Conservation (phyloP, 176 grass and related monocot species). For the Oryza meyeriana region DNA sequence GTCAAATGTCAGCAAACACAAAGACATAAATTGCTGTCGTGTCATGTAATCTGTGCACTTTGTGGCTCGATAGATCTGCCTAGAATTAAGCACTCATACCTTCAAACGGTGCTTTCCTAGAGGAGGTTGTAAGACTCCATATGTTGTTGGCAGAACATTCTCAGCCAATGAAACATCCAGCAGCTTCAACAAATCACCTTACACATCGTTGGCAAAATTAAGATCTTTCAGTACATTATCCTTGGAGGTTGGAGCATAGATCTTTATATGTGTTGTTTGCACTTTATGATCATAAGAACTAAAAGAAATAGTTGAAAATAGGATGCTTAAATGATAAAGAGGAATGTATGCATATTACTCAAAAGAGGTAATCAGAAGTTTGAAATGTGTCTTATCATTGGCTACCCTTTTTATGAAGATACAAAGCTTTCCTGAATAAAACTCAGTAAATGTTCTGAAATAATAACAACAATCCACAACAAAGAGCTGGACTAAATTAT, state of each 20-base stretch:
- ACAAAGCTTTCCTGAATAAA: not conserved
- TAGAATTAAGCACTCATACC: constrained; percentile 40
- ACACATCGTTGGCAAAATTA: constrained; percentile 24
- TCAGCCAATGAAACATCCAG: constrained; percentile 74
- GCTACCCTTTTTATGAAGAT: not conserved
- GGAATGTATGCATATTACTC: not conserved
- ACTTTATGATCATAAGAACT: not conserved
- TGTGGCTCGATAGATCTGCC: constrained; percentile 2
- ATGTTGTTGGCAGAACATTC: constrained; percentile 64
- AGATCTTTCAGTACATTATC: not conserved
- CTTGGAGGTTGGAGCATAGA: constrained; percentile 7
- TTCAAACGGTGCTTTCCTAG: constrained; percentile 89
- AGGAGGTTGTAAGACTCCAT: constrained; percentile 72
- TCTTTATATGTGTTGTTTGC: not conserved
- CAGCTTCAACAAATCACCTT: constrained; percentile 83
- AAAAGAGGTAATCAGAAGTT: not conserved
- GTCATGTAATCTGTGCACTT: not conserved
- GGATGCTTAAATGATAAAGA: not conserved
- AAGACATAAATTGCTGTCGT: not conserved
- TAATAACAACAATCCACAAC: not conserved
- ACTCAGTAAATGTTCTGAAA: not conserved
- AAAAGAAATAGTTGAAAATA: not conserved
- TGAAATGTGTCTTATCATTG: not conserved
- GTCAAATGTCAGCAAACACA: not conserved
- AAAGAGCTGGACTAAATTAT: constrained; percentile 6